Conservation (phyloP, 169 alveolate species). For the Neospora caninum region DNA sequence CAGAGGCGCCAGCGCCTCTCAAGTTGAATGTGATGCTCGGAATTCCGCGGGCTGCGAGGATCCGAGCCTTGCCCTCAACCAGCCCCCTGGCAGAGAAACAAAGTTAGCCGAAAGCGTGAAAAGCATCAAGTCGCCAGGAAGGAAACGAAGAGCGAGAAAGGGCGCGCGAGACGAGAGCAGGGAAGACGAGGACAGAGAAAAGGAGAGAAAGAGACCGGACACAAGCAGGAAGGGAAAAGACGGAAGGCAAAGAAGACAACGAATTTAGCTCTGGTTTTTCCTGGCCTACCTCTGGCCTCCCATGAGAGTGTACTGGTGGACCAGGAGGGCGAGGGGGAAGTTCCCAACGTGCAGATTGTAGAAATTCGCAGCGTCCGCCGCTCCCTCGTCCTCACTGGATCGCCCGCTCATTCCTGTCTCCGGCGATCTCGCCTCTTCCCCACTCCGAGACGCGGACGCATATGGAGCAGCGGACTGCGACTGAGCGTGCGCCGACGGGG, state of each 20-base stretch:
- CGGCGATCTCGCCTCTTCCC: too few species aligned
- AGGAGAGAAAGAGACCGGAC: not conserved
- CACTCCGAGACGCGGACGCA: too few species aligned
- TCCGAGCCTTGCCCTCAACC: conserved; percentile 68
- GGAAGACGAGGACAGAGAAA: not conserved
- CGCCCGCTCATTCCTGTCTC: too few species aligned
- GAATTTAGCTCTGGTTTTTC: not conserved
- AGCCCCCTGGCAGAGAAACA: conserved; percentile 17
- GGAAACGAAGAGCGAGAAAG: not conserved
- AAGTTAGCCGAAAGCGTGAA: not conserved
- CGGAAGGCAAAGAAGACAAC: not conserved
- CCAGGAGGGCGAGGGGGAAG: conserved; percentile 52
- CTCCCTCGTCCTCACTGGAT: too few species aligned
- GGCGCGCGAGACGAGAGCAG: not conserved
- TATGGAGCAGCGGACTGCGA: too few species aligned
- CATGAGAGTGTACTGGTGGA: conserved; percentile 58
- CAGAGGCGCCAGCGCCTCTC: conserved; percentile 73
- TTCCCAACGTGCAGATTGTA: not conserved
- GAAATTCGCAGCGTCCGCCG: too few species aligned
- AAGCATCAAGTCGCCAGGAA: not conserved
- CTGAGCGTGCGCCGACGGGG: too few species aligned
- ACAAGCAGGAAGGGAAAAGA: not conserved
- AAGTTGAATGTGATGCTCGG: conserved; percentile 72
- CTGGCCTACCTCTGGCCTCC: conserved; percentile 45
- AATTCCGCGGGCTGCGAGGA: conserved; percentile 44